Conservation (phyloP, 2,329 filamentous ascomycete genomes). For the Allantophomopsis cytisporea region DNA sequence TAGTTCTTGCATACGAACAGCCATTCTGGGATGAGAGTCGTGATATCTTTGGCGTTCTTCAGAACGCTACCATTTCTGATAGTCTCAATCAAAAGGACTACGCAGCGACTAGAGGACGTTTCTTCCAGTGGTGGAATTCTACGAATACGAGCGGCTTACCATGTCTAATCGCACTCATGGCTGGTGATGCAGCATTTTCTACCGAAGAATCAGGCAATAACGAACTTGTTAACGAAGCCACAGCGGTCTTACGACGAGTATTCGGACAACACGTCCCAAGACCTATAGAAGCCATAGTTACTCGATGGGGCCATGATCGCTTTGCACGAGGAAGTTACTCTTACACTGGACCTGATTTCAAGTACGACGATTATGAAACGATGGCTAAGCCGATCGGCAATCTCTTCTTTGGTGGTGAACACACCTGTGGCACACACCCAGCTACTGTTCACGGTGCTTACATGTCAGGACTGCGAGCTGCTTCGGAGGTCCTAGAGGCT, state of each 20-base stretch:
- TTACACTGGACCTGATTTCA: slow-evolving; percentile 73
- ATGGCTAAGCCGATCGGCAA: slow-evolving; percentile 82
- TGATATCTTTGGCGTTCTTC: slow-evolving; percentile 88
- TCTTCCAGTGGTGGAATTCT: slow-evolving; percentile 97
- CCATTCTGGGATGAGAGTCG: slow-evolving; percentile 83
- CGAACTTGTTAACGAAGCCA: slow-evolving; percentile 68
- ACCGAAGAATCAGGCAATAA: slow-evolving; percentile 68
- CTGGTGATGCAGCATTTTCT: slow-evolving; percentile 82
- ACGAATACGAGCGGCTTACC: slow-evolving; percentile 80
- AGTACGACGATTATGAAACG: slow-evolving; percentile 76
- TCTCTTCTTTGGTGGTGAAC: slow-evolving; percentile 89
- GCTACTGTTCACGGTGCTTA: slow-evolving; percentile 97
- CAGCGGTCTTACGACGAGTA: slow-evolving; percentile 60
- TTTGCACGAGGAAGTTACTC: slow-evolving; percentile 96
- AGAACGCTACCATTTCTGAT: slow-evolving; percentile 53
- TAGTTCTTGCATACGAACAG: slow-evolving; percentile 77
- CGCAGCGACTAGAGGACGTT: slow-evolving; percentile 65
- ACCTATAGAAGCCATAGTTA: slow-evolving; percentile 78
- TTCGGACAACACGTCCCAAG: slow-evolving; percentile 60
- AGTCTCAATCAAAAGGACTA: slow-evolving; percentile 76
- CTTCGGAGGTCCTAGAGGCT: slow-evolving; percentile 69
- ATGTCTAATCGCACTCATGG: slow-evolving; percentile 85
- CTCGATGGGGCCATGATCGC: slow-evolving; percentile 79
- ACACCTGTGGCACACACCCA: slow-evolving; percentile 89
- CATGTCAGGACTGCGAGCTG: slow-evolving; percentile 79